Conservation (phyloP, 2,329 filamentous ascomycete genomes). For the Fusarium guadeloupense region DNA sequence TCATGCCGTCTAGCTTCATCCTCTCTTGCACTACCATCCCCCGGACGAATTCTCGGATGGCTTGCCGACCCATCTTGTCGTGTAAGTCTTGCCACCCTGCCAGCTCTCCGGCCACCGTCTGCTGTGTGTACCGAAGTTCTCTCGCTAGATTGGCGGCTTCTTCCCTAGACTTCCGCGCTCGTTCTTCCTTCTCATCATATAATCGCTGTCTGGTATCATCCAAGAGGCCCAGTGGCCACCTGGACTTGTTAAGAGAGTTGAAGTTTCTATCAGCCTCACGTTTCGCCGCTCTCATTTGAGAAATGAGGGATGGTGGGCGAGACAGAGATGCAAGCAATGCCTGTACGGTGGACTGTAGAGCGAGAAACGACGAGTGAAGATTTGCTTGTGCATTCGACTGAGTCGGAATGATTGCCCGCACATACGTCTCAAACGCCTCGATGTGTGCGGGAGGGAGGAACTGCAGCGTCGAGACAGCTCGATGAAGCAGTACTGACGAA, state of each 20-base stretch:
- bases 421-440: slow-evolving; percentile 77
- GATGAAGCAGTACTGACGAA: slow-evolving; percentile 65
- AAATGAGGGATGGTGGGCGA: slow-evolving; percentile 80
- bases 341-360: slow-evolving; percentile 83
- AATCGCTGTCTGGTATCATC: slow-evolving; percentile 87
- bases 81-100: slow-evolving; percentile 95
- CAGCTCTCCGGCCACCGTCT: slow-evolving; percentile 89
- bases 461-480: slow-evolving; percentile 62
- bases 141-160: slow-evolving; percentile 79
- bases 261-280: slow-evolving; percentile 82
- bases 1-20: slow-evolving; percentile 81
- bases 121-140: slow-evolving; percentile 90
- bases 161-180: slow-evolving; percentile 72
- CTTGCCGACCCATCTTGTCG: slow-evolving; percentile 77
- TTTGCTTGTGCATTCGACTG: slow-evolving; percentile 77
- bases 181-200: slow-evolving; percentile 85
- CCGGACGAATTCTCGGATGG: slow-evolving; percentile 78
- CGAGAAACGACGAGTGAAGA: slow-evolving; percentile 80
- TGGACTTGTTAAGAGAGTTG: slow-evolving; percentile 76
- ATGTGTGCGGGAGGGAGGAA: slow-evolving; percentile 76
- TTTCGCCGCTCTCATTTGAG: slow-evolving; percentile 76
- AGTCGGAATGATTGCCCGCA: slow-evolving; percentile 68
- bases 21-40: slow-evolving; percentile 83
- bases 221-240: slow-evolving; percentile 83
- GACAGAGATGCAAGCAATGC: slow-evolving; percentile 83